A percentile compares a stretch with the other conserved stretches of the same genome.
Conservation (phyloP, 306 rosid genomes). For the Dalbergia cochinchinensis region DNA sequence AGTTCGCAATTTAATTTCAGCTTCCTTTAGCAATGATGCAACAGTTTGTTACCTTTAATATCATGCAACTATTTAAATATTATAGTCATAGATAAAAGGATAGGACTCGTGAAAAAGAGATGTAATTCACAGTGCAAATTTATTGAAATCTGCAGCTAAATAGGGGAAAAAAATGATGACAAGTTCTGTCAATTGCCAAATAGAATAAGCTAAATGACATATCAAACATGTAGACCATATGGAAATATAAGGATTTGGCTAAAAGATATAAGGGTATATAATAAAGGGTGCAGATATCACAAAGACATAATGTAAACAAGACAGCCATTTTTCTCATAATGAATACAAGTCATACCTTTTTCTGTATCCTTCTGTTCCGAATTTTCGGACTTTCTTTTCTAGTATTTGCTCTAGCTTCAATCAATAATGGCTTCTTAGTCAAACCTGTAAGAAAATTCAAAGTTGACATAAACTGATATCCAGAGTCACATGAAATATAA, state of each 20-base stretch:
- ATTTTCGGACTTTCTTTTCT: slow-evolving; percentile 74
- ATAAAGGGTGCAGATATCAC: slow-evolving; percentile 24
- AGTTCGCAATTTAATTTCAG: slow-evolving; percentile 1
- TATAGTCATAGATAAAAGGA: background rate
- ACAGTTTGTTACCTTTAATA: slow-evolving; percentile 1
- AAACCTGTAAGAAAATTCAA: slow-evolving; percentile 57
- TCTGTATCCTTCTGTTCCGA: slow-evolving; percentile 70
- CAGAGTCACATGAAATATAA: slow-evolving; percentile 5
- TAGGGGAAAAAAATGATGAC: slow-evolving; percentile 7
- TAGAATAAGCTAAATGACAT: slow-evolving; percentile 26
- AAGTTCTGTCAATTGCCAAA: background rate
- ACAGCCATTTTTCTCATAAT: background rate
- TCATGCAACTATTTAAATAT: background rate
- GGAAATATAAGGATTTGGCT: background rate
- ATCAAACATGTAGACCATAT: background rate
- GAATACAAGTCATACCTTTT: slow-evolving; percentile 62
- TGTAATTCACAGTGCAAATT: background rate
- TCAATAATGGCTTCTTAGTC: slow-evolving; percentile 52
- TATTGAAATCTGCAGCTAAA: background rate
- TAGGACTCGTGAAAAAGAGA: background rate
- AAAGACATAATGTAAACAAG: background rate
- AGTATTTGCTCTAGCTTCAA: slow-evolving; percentile 68
- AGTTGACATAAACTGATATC: background rate
- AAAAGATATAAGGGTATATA: background rate
- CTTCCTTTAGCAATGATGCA: slow-evolving; percentile 10